Percentiles rank a stretch among this genome's conserved stretches.
These are phyloP conservation scores for Glycine latifolia DNA, from an alignment of 306 rosid species.

Conservation along the genomic window DNA sequence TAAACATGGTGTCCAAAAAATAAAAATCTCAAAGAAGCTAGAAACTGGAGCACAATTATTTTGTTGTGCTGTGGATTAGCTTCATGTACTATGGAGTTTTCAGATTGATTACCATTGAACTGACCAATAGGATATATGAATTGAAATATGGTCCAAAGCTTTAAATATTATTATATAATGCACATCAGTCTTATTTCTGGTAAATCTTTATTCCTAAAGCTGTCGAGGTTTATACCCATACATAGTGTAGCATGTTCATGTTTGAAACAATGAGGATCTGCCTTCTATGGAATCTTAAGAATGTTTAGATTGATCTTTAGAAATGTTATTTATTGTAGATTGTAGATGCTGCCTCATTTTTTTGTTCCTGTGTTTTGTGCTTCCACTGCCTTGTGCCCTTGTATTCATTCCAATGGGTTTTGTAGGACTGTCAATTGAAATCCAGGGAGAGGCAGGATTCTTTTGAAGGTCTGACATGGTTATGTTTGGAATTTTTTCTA, in stretches of 20 bases:
- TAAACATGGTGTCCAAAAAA: neutral
- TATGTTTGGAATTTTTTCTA: slow-evolving; percentile 54
- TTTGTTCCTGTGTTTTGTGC: neutral
- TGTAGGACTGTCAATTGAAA: slow-evolving; percentile 82
- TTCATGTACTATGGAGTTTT: neutral
- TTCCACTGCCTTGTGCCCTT: neutral
- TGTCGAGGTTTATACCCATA: neutral
- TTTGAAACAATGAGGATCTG: neutral
- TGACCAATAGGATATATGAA: neutral
- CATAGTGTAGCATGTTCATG: neutral
- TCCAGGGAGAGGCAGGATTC: slow-evolving; percentile 85
- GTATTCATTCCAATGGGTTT: slow-evolving; percentile 26
- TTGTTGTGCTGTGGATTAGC: neutral
- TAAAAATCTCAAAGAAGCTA: neutral
- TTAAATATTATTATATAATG: neutral
- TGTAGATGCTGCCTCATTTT: neutral
- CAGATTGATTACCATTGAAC: neutral
- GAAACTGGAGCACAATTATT: neutral
- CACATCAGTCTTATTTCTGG: neutral
- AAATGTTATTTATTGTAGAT: neutral
- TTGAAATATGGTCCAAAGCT: neutral
- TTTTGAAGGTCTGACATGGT: slow-evolving; percentile 60
- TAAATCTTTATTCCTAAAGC: neutral
- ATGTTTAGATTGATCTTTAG: neutral
- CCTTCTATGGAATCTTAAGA: neutral